Evolutionary conservation across 257 asterid genomes (phyloP).

Genomic region (Ballota nigra): DNA sequence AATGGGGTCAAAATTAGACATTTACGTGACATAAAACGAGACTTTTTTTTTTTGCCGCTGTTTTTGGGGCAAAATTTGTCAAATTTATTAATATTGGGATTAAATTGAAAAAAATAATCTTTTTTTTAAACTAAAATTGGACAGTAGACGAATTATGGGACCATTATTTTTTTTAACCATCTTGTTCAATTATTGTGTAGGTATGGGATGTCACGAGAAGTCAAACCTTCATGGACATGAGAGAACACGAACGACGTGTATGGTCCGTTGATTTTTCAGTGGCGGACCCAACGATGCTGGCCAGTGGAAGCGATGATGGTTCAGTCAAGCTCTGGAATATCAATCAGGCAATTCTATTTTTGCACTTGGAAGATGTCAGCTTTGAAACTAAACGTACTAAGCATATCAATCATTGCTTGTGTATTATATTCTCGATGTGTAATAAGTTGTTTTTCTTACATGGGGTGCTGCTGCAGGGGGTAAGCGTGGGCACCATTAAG

Average conservation of each 20-base stretch:
- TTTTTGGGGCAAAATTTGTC: no score
- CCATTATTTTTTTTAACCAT: neutral
- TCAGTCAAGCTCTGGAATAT: slow-evolving; percentile 98
- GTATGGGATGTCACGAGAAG: slow-evolving; percentile 95
- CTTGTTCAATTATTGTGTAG: slow-evolving; percentile 37
- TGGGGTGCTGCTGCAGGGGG: slow-evolving; percentile 88
- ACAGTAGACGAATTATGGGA: no score
- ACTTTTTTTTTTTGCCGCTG: no score
- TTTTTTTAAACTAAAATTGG: no score
- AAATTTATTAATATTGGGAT: no score
- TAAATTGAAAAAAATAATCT: no score
- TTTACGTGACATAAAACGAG: no score
- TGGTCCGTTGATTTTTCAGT: slow-evolving; percentile 96
- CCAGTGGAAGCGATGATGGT: slow-evolving; percentile 99
- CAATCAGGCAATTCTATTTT: slow-evolving; percentile 98
- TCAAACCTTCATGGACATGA: slow-evolving; percentile 91
- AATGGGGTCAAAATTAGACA: no score
- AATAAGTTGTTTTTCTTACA: slow-evolving; percentile 59
- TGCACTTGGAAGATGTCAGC: slow-evolving; percentile 96
- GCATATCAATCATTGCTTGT: slow-evolving; percentile 47
- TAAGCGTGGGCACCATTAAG: slow-evolving; percentile 74
- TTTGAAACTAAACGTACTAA: slow-evolving; percentile 90
- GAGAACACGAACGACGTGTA: slow-evolving; percentile 88
- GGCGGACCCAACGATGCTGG: slow-evolving; percentile 94
- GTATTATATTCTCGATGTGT: slow-evolving; percentile 42